Base-by-base conservation (phyloP, 2,329 filamentous ascomycete species). In the Aspergillus ochraceoroseus region DNA sequence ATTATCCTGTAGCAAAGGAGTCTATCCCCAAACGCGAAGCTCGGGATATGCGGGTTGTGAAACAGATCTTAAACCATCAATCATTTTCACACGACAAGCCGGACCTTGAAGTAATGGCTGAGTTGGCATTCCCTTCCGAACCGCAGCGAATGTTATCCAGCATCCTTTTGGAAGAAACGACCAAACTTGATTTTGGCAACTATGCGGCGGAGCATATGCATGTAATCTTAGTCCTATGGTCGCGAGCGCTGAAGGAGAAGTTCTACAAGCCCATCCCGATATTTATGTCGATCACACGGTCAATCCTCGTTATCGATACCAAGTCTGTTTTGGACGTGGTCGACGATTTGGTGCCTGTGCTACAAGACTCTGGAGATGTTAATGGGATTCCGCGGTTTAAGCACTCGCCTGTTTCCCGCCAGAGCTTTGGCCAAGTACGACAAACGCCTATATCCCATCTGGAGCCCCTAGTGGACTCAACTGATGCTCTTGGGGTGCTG, bases 51-150 rank as follows among this genome's bases (percentile, higher is more conserved):
- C 56, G 57, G 12, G 67, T 76, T 37, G 64, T 80, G 38, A 76
- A 77, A 54, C 68, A 64, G 8, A 63, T 82, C 23, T 59, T 82
- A 17, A 73, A 75, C 38, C 75, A 80, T 50, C 69, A 67, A n/a
- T 68, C 70, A n/a, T 62, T 59, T 11, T 67, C 66, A 17, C 63
- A 66, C 26, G 63, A 68, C 30, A 66, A 74, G 22, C 68, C 71
- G 27, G 71, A 75, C 15, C 58, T 82, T 2, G 78, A 82, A 57
- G 64, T 70, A 1, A 63, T 82, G 43, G 61, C 72, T 3, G 68
- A 64, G 38, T 62, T 73, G 45, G 51, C 66, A 1, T 76, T 80
- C 43, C 78, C 79, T 1, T 76, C 75, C 0, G 61, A 70, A 9
- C 64, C 70, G 4, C 51, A 62, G 8, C 64, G 60, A 40, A 69